phyloP scores from a whole-genome alignment of 306 rosid genomes.

The Malus fusca region DNA sequence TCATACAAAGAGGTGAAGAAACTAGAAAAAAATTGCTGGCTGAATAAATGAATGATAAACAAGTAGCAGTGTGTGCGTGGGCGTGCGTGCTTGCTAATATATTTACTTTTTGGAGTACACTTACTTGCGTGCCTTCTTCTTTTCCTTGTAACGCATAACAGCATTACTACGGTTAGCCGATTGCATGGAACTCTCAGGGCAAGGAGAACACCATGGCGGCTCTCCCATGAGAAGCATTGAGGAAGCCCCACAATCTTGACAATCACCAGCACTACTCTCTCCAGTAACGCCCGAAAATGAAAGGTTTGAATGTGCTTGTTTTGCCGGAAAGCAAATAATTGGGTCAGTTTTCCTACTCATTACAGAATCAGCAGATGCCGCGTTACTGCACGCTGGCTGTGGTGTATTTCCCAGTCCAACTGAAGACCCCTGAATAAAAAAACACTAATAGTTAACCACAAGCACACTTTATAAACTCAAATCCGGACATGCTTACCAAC shows the following conservation, averaged over 20 bases:
- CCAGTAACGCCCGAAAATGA: constrained; percentile 73
- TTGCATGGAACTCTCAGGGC: constrained; percentile 57
- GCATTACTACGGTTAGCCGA: constrained; percentile 80
- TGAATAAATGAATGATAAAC: background rate
- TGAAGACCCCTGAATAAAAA: constrained; percentile 44
- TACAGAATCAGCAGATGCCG: constrained; percentile 76
- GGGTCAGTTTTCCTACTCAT: constrained; percentile 82
- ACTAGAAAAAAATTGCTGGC: constrained; percentile 9
- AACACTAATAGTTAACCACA: background rate
- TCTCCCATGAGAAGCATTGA: constrained; percentile 79
- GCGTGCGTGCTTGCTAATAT: background rate
- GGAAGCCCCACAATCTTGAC: constrained; percentile 89
- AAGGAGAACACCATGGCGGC: constrained; percentile 85
- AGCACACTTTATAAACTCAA: background rate
- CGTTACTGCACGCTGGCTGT: constrained; percentile 67
- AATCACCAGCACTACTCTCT: constrained; percentile 55
- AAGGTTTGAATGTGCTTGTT: constrained; percentile 56
- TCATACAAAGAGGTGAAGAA: background rate
- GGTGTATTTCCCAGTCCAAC: constrained; percentile 33
- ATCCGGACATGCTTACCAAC: background rate
- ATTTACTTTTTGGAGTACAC: constrained; percentile 10
- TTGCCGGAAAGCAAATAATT: constrained; percentile 36
- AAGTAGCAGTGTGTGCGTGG: background rate
- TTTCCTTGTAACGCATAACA: constrained; percentile 93
- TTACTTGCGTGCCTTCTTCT: constrained; percentile 86